These are phyloP conservation scores for Dothideomycetes sp. DNA, from an alignment of 2,329 filamentous ascomycete genomes.

Conservation along the genomic window DNA sequence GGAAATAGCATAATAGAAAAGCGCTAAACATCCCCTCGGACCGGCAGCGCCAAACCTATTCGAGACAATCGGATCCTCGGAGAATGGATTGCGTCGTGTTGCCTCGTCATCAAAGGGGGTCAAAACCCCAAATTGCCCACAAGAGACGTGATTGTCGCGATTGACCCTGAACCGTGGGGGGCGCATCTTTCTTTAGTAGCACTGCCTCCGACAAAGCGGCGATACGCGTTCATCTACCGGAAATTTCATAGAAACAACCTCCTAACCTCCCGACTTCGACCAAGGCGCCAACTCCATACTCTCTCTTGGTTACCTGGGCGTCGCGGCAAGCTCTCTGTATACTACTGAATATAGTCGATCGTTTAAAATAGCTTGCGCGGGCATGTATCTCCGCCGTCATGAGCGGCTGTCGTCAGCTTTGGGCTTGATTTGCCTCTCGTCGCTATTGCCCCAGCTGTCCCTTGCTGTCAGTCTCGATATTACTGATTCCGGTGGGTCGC, in stretches of 20 bases:
- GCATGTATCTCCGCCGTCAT: neutral
- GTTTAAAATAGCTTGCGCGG: neutral
- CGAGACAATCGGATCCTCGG: neutral
- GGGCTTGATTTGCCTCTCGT: neutral
- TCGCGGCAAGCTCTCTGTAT: neutral
- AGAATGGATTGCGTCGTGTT: neutral
- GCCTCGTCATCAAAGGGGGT: neutral
- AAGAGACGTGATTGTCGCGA: neutral
- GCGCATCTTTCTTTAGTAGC: neutral
- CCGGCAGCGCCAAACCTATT: neutral
- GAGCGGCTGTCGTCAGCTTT: neutral
- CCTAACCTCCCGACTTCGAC: neutral
- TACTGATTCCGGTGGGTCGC: neutral
- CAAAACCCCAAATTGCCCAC: neutral
- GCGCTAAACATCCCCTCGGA: no score
- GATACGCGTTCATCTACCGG: neutral
- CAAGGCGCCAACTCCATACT: neutral
- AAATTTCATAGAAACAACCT: neutral
- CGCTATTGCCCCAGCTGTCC: neutral
- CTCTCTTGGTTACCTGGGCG: neutral
- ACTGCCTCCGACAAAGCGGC: neutral
- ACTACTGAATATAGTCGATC: neutral
- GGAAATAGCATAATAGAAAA: no score
- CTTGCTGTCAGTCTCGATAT: neutral
- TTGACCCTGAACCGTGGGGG: neutral